A percentile compares a stretch with the other conserved stretches of the same genome.
phyloP scores from a whole-genome alignment of 2,329 filamentous ascomycete genomes.

The Aspergillus fischeri region DNA sequence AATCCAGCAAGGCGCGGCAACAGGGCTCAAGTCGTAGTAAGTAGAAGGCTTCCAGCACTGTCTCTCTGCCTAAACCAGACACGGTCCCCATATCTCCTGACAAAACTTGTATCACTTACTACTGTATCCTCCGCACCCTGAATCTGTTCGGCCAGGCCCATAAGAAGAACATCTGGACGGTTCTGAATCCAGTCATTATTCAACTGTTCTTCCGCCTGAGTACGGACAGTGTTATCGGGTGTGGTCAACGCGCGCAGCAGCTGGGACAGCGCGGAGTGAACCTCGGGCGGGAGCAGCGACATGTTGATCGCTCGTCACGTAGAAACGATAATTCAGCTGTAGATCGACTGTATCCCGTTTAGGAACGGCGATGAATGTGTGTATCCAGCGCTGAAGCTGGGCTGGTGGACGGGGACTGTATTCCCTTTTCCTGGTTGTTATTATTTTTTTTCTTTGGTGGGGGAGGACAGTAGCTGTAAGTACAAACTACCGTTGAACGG shows the following conservation, averaged over 20 bases:
- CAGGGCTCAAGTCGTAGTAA: not conserved
- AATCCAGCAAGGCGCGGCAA: not conserved
- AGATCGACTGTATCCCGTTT: not conserved
- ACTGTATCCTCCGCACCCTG: conserved; percentile 68
- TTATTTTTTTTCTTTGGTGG: not conserved
- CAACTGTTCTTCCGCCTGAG: conserved; percentile 83
- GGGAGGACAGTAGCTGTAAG: not conserved
- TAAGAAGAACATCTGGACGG: conserved; percentile 80
- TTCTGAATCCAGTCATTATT: conserved; percentile 82
- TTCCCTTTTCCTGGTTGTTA: not conserved
- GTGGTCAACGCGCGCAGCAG: conserved; percentile 86
- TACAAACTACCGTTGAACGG: not conserved
- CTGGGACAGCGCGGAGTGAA: conserved; percentile 78
- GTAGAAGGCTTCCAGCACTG: not conserved
- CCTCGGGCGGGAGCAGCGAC: conserved; percentile 81
- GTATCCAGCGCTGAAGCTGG: not conserved
- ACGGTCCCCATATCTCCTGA: not conserved
- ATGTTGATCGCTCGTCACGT: conserved; percentile 46
- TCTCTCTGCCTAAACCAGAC: not conserved
- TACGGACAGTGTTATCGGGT: conserved; percentile 78
- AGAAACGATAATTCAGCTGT: not conserved
- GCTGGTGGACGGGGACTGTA: not conserved
- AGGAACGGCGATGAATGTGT: not conserved
- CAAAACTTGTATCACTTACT: conserved; percentile 48
- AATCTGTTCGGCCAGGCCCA: conserved; percentile 92